These are phyloP conservation scores for Saksenaea oblongispora DNA, from an alignment of 371 early-diverging fungal species.

Conservation along the genomic window DNA sequence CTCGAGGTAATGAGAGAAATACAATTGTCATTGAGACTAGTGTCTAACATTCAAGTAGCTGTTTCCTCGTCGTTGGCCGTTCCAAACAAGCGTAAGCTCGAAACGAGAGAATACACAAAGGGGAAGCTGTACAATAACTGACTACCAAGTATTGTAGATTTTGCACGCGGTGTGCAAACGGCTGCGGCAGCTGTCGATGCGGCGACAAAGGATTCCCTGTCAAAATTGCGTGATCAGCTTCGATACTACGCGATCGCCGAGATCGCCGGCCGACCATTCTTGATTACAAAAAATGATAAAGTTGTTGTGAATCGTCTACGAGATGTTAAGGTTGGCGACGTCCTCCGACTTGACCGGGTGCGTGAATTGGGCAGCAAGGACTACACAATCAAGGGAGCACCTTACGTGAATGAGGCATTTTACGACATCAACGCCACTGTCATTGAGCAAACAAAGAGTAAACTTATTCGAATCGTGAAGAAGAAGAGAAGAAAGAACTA, in stretches of 20 bases:
- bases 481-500: constrained; percentile 90
- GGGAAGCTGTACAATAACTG: constrained; percentile 1
- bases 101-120: too few relatives aligned
- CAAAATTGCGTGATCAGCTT: constrained; percentile 57
- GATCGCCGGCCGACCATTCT: constrained; percentile 85
- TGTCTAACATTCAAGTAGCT: neutral
- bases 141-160: neutral
- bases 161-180: constrained; percentile 18
- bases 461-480: constrained; percentile 75
- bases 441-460: constrained; percentile 88
- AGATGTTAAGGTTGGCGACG: constrained; percentile 85
- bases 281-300: constrained; percentile 87
- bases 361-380: constrained; percentile 88
- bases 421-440: constrained; percentile 84
- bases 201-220: constrained; percentile 21
- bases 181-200: constrained; percentile 14
- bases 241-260: constrained; percentile 87
- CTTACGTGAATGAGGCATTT: constrained; percentile 74
- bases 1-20: constrained; percentile 12
- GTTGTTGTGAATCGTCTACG: constrained; percentile 81
- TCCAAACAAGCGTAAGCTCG: constrained; percentile 6
- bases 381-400: constrained; percentile 85
- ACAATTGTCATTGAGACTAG: neutral
- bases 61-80: neutral
- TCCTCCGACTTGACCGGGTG: constrained; percentile 82